Base-by-base conservation (phyloP, 164 flowering plant species). In the Aristolochia fimbriata region DNA sequence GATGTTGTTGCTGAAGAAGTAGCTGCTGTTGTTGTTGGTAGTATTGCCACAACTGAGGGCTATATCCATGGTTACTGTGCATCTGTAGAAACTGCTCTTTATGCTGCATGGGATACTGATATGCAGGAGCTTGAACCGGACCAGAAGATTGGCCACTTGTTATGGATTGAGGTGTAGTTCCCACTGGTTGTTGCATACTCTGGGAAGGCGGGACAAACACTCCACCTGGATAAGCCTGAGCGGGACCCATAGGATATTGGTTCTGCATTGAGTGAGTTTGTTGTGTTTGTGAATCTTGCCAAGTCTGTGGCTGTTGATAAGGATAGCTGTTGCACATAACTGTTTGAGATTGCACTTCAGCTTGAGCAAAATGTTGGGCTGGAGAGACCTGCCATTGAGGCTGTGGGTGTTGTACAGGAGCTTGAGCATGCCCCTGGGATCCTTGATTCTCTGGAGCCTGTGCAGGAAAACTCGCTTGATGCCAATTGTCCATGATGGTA, bases 31-130 rank as follows among this genome's bases (percentile, higher is more conserved):
- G 80, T 20, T 65, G 78, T 11, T 51, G 81, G 62, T 85, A 81
- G 65, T 85, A 77, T 48, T 86, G 84, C 85, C 84, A 81, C 79
- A 85, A 78, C 48, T 85, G 87, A 65, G 74, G 53, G 37, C 27
- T 65, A 66, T 76, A 76, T 51, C 73, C 79, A 70, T 78, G 78
- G 62, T 33, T 70, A 64, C 62, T 73, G 62, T 76, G 83, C 63
- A 68, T 47, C 57, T 67, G 57, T 51, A 70, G 78, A 58, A 64
- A 60, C 33, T 75, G 82, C 64, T 62, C 73, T 58, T 43, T 70
- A 62, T 67, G 67, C 68, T 68, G 85, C 58, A 56, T 31, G 19
- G 80, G 68, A 64, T 66, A 65, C 60, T 67, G 74, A 63, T 66
- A 60, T 62, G 61, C 51, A 57, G 65, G 83, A 58, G 48, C 19